Evolutionary conservation across 768 basidiomycete species (phyloP).

Genomic region (Neoboletus magnificus): DNA sequence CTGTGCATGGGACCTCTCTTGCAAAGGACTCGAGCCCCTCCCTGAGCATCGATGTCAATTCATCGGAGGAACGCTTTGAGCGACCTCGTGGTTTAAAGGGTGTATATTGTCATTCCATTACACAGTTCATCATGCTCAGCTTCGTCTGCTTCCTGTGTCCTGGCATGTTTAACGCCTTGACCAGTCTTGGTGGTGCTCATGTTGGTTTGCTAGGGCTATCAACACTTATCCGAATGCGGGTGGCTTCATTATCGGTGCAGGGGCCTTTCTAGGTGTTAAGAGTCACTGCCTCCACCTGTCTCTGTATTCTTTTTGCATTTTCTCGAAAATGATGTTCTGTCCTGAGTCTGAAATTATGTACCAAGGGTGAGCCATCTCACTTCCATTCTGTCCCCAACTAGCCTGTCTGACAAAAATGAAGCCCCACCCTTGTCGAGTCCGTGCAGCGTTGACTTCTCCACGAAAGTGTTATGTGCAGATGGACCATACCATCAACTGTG

Average conservation of each 20-base stretch:
- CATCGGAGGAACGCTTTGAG: slow-evolving; percentile 30
- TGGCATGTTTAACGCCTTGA: slow-evolving; percentile 75
- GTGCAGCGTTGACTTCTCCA: too few relatives aligned
- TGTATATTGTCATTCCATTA: slow-evolving; percentile 54
- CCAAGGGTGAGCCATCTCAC: too few relatives aligned
- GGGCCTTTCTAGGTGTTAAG: slow-evolving; percentile 72
- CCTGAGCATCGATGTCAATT: background rate
- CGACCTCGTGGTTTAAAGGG: slow-evolving; percentile 50
- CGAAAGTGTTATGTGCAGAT: too few relatives aligned
- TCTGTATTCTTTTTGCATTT: too few relatives aligned
- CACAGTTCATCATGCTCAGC: slow-evolving; percentile 62
- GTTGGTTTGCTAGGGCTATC: slow-evolving; percentile 43
- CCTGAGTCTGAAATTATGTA: too few relatives aligned
- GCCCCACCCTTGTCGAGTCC: too few relatives aligned
- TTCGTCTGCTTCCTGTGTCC: slow-evolving; percentile 57
- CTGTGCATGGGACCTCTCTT: background rate
- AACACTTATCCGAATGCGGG: slow-evolving; percentile 64
- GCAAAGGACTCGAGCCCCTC: background rate
- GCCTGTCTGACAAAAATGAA: too few relatives aligned
- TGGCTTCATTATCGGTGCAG: slow-evolving; percentile 64
- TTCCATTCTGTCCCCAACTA: too few relatives aligned
- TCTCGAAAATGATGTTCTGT: too few relatives aligned
- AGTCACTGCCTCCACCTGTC: too few relatives aligned
- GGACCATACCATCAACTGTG: too few relatives aligned
- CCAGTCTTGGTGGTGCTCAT: slow-evolving; percentile 44